Evolutionary conservation across 169 alveolate species (phyloP), one percentile per base, ranked within the genome.

Genomic region (Plasmodium malariae): DNA sequence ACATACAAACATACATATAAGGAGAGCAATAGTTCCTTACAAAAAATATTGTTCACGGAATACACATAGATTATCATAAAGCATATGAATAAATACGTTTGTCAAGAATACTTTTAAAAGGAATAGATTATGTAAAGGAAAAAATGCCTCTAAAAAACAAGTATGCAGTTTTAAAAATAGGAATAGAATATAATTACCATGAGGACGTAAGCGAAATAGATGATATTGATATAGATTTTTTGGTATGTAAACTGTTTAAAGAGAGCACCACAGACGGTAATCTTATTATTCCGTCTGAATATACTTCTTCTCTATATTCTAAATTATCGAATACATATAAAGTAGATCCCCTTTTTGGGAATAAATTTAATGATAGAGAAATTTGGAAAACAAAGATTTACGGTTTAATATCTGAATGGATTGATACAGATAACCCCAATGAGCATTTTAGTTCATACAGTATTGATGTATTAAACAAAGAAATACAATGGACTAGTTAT

Each of bases 71-170:
- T n/a, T n/a, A n/a, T n/a, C n/a, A n/a, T 48, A 48, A 48, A 48
- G 19, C 12, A 48, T 48, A 14, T 48, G n/a, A 48, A 48, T 14
- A 48, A 48, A 48, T 48, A 48, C 57, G 12, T 45, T 45, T 48
- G 6, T 48, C n/a, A 0, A 2, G 19, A 19, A 37, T 28, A 14
- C 19, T 26, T 68, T 68, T 68, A 68, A 21, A 49, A 26, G 7
- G 30, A 21, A 49, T n/a, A n/a, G n/a, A n/a, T n/a, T n/a, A 24
- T 11, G 14, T 43, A n/a, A 55, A 32, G 40, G 55, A 0, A 28
- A 63, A 80, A 19, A 86, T 86, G 92, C 86, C 92, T 30, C 6
- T 86, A 51, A 86, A 86, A 48, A 86, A 86, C 51, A 86, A 86
- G 63, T 86, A 86, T 26, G 92, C 69, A 30, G 24, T 36, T 19